Conservation (phyloP, 805 yeast species). For the Candida endomychidarum region DNA sequence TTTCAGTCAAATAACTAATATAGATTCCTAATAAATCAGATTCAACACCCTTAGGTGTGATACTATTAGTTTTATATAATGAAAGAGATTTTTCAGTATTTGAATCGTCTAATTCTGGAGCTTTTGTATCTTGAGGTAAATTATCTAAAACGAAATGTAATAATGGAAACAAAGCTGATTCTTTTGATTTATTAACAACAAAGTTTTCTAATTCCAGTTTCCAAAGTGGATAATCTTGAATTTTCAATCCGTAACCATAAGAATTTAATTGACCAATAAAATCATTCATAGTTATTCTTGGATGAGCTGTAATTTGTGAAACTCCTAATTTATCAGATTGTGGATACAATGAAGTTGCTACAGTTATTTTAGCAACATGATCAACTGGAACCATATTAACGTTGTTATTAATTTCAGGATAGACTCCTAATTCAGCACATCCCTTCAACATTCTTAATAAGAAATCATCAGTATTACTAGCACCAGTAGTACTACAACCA, state of each 20-base stretch:
- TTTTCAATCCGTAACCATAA: conserved; percentile 71
- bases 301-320: conserved; percentile 97
- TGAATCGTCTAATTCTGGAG: conserved; percentile 90
- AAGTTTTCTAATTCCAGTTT: conserved; percentile 68
- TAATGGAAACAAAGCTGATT: conserved; percentile 88
- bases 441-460: conserved; percentile 93
- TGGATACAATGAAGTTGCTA: conserved; percentile 79
- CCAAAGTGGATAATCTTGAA: conserved; percentile 77
- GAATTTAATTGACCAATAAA: conserved; percentile 62
- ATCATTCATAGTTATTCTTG: conserved; percentile 78
- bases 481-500: conserved; percentile 81
- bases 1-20: conserved; percentile 73
- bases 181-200: conserved; percentile 72
- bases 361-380: conserved; percentile 91
- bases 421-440: conserved; percentile 79
- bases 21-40: conserved; percentile 67
- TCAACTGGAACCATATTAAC: conserved; percentile 98
- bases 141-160: conserved; percentile 92
- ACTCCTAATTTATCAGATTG: conserved; percentile 63
- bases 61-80: conserved; percentile 47
- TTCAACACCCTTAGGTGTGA: conserved; percentile 77
- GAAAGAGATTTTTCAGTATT: conserved; percentile 72
- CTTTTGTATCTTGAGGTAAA: conserved; percentile 85
- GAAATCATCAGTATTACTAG: conserved; percentile 96
- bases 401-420: conserved; percentile 82